These are phyloP conservation scores for Lactarius psammicola DNA, from an alignment of 768 basidiomycete genomes.

Conservation along the genomic window DNA sequence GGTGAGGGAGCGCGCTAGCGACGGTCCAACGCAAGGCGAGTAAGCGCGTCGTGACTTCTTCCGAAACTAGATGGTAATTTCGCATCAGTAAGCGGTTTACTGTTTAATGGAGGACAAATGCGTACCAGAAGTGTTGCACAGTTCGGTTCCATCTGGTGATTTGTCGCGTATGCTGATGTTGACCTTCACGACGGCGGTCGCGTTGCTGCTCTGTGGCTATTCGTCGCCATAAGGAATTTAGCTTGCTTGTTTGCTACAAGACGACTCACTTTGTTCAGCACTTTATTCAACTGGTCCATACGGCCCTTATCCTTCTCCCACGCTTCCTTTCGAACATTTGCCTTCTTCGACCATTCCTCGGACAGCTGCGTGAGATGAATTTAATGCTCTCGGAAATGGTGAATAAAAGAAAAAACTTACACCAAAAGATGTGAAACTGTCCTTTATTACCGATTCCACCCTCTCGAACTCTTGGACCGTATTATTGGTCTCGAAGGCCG, in stretches of 20 bases:
- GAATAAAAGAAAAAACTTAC: neutral
- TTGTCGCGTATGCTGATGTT: conserved; percentile 2
- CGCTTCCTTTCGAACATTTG: neutral
- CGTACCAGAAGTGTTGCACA: conserved; percentile 9
- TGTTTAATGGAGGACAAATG: neutral
- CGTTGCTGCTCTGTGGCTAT: neutral
- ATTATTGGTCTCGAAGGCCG: neutral
- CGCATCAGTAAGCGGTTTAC: neutral
- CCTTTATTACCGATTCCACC: neutral
- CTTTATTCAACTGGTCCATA: neutral
- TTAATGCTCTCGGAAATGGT: neutral
- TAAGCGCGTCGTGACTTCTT: conserved; percentile 9
- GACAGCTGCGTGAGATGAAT: neutral
- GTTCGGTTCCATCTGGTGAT: neutral
- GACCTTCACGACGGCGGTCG: neutral
- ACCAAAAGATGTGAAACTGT: conserved; percentile 4
- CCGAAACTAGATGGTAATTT: conserved; percentile 10
- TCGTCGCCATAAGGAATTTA: neutral
- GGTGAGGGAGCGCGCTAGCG: neutral
- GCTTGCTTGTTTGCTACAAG: neutral
- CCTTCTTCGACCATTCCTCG: neutral
- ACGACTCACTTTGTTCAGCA: conserved; percentile 1
- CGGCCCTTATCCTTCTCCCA: conserved; percentile 11
- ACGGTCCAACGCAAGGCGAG: conserved; percentile 17
- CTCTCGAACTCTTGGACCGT: neutral